These are phyloP conservation scores for Ostreobium quekettii DNA, from an alignment of 139 green algal species.

Conservation along the genomic window DNA sequence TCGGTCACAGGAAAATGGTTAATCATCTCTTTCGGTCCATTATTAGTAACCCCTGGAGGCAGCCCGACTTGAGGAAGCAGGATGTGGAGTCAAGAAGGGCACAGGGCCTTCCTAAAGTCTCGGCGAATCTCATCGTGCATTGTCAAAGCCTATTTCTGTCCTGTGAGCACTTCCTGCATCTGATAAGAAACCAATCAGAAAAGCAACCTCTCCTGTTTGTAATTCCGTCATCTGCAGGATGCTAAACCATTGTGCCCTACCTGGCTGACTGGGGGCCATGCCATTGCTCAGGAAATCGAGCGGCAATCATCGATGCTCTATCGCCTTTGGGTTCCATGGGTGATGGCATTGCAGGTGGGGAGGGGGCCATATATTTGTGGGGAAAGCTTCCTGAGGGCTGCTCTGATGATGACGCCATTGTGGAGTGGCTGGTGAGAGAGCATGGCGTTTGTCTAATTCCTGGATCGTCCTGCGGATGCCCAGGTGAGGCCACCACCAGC, in stretches of 20 bases:
- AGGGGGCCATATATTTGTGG: conserved; percentile 91
- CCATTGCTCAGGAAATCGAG: conserved; percentile 39
- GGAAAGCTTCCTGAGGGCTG: conserved; percentile 54
- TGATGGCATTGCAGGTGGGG: conserved; percentile 46
- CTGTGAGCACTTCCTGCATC: no score
- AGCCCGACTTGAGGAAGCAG: no score
- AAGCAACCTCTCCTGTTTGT: no score
- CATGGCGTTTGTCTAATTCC: conserved; percentile 85
- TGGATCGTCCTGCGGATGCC: conserved; percentile 65
- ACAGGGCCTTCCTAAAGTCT: no score
- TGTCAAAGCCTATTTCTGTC: no score
- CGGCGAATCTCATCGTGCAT: no score
- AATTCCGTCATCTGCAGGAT: neutral
- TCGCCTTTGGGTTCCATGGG: conserved; percentile 39
- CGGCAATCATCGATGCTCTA: conserved; percentile 51
- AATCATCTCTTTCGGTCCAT: no score
- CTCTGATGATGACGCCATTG: conserved; percentile 55
- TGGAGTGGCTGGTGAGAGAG: conserved; percentile 71
- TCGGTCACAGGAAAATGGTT: no score
- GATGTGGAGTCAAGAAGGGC: no score
- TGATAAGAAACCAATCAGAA: no score
- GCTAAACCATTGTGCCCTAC: neutral
- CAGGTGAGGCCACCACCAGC: conserved; percentile 38
- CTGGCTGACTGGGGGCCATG: neutral
- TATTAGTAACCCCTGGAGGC: no score